phyloP scores from a whole-genome alignment of 2,329 filamentous ascomycete genomes.

The Ophiostoma sp. region DNA sequence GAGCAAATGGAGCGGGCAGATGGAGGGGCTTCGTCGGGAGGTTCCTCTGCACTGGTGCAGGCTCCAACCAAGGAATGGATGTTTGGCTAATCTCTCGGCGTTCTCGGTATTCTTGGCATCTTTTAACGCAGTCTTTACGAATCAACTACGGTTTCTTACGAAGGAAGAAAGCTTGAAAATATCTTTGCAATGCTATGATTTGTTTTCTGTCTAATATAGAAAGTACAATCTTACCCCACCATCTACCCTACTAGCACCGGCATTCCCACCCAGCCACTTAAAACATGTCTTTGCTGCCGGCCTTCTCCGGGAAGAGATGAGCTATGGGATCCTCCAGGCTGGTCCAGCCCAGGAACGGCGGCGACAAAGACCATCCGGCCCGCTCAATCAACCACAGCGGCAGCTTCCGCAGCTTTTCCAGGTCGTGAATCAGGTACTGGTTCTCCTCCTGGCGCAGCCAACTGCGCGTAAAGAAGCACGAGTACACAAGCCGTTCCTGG shows the following conservation, averaged over 20 bases:
- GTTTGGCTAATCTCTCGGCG: not conserved
- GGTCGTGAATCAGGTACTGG: conserved; percentile 34
- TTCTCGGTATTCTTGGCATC: not conserved
- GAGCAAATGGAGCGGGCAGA: not conserved
- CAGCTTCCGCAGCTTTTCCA: conserved; percentile 29
- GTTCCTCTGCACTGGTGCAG: not conserved
- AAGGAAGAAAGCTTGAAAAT: not conserved
- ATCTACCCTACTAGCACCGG: not conserved
- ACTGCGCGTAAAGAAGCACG: conserved; percentile 22
- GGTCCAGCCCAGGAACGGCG: not conserved
- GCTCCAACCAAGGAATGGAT: not conserved
- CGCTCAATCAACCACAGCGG: not conserved
- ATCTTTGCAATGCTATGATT: not conserved
- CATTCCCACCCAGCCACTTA: not conserved
- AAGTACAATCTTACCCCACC: not conserved
- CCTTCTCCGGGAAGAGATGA: not conserved
- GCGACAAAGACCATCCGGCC: not conserved
- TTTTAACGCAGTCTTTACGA: not conserved
- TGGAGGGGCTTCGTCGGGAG: not conserved
- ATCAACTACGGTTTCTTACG: not conserved
- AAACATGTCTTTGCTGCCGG: not conserved
- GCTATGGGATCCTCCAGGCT: not conserved
- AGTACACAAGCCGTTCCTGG: conserved; percentile 25
- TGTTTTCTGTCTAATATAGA: not conserved
- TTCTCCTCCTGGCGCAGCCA: conserved; percentile 29